Evolutionary conservation across 202 grass and related monocot species (phyloP).

Genomic region (Cymbopogon flexuosus): DNA sequence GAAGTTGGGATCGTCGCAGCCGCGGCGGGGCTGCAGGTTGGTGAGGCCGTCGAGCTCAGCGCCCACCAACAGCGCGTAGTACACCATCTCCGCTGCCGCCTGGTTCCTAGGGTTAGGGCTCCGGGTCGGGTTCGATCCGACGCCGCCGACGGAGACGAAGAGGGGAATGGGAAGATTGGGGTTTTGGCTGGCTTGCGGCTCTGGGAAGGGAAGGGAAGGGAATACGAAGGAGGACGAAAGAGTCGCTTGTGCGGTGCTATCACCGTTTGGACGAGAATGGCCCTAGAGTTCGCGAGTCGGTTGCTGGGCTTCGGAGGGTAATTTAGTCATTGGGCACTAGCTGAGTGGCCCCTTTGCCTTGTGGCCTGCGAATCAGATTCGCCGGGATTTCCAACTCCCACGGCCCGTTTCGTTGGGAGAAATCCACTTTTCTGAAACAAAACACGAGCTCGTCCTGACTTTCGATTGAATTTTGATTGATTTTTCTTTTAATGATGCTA

Average conservation of each 20-base stretch:
- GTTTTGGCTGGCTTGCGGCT: not conserved
- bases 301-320: not conserved
- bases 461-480: not conserved
- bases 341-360: not conserved
- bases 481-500: not conserved
- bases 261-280: not conserved
- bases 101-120: constrained; percentile 21
- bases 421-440: not conserved
- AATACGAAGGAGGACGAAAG: not conserved
- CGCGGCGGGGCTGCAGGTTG: constrained; percentile 67
- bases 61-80: constrained; percentile 55
- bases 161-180: not conserved
- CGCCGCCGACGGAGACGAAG: constrained; percentile 4
- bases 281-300: not conserved
- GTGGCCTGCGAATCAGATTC: not conserved
- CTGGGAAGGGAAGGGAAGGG: not conserved
- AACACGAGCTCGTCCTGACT: not conserved
- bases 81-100: constrained; percentile 55
- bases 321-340: not conserved
- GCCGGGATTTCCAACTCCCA: not conserved
- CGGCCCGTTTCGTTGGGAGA: not conserved
- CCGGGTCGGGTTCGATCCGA: not conserved
- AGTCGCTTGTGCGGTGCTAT: not conserved
- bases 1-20: constrained; percentile 76
- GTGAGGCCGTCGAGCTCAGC: constrained; percentile 86